These are phyloP conservation scores for Eucalyptus urophylla DNA, from an alignment of 345 rosid species.

Conservation along the genomic window DNA sequence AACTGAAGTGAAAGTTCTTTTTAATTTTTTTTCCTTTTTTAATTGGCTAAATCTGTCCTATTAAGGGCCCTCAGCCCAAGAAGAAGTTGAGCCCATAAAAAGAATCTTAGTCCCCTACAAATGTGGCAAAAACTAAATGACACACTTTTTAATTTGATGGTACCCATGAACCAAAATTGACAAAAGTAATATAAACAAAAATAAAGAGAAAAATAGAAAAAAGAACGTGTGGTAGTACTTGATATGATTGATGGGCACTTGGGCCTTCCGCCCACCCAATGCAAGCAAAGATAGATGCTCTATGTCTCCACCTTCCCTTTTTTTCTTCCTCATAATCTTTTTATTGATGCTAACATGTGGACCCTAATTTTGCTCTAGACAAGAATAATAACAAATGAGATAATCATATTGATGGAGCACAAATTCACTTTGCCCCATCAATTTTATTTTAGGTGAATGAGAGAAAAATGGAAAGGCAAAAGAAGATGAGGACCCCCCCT, in stretches of 20 bases:
- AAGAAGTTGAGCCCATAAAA: background rate
- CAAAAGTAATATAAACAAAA: background rate
- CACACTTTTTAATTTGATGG: background rate
- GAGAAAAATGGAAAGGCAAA: background rate
- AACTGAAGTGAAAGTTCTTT: background rate
- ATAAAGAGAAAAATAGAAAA: background rate
- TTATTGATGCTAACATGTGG: background rate
- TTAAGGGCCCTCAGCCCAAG: background rate
- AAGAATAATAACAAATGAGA: background rate
- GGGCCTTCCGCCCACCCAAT: background rate
- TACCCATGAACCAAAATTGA: background rate
- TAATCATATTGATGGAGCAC: background rate
- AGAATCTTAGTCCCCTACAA: background rate
- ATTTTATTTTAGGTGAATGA: background rate
- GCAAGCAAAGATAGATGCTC: background rate
- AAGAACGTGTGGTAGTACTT: background rate
- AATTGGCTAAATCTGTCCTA: background rate
- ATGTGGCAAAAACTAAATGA: background rate
- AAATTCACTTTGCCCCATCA: background rate
- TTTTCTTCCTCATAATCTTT: background rate
- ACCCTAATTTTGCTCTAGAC: background rate
- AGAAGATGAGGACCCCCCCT: background rate
- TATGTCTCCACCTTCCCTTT: background rate
- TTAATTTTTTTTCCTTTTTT: background rate
- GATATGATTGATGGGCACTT: background rate